Evolutionary conservation across 1,139 yeast species (phyloP).

Genomic region (Saccharomycopsis phalli): DNA sequence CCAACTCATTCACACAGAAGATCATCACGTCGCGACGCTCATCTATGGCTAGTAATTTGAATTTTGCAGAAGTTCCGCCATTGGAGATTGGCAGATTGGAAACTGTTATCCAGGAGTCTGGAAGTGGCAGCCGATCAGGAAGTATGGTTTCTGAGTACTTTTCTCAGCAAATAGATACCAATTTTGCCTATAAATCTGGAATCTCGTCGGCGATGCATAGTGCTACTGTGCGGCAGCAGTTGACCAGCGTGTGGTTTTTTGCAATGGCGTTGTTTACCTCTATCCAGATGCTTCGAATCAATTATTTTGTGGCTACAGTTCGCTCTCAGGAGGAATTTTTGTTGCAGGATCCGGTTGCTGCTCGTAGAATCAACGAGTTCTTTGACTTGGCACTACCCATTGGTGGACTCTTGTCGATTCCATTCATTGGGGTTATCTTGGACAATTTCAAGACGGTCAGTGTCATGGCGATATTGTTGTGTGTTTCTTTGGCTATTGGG

Average conservation of each 20-base stretch:
- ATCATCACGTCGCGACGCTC: conserved; percentile 12
- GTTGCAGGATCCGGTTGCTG: conserved; percentile 44
- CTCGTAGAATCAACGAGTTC: conserved; percentile 55
- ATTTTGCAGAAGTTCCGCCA: conserved; percentile 19
- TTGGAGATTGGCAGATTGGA: not conserved
- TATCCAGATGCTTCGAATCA: conserved; percentile 81
- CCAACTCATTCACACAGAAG: conserved; percentile 17
- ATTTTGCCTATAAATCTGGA: conserved; percentile 46
- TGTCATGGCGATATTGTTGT: conserved; percentile 44
- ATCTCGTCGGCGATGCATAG: conserved; percentile 85
- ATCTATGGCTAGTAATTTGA: conserved; percentile 19
- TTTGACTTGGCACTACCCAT: conserved; percentile 81
- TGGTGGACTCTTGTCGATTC: conserved; percentile 80
- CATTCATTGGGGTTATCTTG: conserved; percentile 73
- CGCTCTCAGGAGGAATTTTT: conserved; percentile 69
- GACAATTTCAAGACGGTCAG: conserved; percentile 64
- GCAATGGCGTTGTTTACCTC: conserved; percentile 73
- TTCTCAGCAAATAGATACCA: conserved; percentile 55
- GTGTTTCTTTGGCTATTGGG: conserved; percentile 54
- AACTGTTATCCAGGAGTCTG: not conserved
- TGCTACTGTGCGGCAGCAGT: conserved; percentile 48
- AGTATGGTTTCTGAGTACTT: conserved; percentile 25
- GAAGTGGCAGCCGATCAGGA: conserved; percentile 14
- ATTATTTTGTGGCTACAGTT: conserved; percentile 85
- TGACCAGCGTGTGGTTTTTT: conserved; percentile 68